phyloP scores from a whole-genome alignment of 805 yeast species.

The Lipomyces yamadae region DNA sequence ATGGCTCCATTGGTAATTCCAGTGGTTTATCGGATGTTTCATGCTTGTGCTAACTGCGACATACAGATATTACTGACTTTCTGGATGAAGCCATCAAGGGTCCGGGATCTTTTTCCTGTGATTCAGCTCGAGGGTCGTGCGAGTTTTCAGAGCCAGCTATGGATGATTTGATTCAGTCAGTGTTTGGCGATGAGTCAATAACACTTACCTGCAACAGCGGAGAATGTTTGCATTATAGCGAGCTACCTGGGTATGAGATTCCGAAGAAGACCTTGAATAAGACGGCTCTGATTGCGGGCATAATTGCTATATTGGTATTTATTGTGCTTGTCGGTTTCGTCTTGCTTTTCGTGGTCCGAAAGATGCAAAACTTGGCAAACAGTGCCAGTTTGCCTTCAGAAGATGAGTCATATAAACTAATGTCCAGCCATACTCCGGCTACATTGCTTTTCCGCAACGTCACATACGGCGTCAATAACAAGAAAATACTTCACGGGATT shows the following conservation, averaged over 20 bases:
- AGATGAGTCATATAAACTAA: slow-evolving; percentile 54
- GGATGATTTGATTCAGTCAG: slow-evolving; percentile 87
- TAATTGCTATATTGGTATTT: slow-evolving; percentile 25
- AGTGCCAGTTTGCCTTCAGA: slow-evolving; percentile 44
- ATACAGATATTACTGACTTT: slow-evolving; percentile 76
- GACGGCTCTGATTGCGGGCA: slow-evolving; percentile 22
- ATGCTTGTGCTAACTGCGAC: not conserved
- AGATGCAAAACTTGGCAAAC: slow-evolving; percentile 23
- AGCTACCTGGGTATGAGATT: slow-evolving; percentile 83
- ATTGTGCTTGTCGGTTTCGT: slow-evolving; percentile 39
- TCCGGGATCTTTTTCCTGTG: slow-evolving; percentile 91
- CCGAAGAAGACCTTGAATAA: slow-evolving; percentile 56
- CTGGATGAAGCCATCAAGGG: slow-evolving; percentile 86
- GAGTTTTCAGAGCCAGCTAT: slow-evolving; percentile 91
- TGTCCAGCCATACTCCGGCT: slow-evolving; percentile 65
- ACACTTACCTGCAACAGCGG: slow-evolving; percentile 80
- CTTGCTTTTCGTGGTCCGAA: slow-evolving; percentile 20
- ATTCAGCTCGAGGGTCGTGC: slow-evolving; percentile 64
- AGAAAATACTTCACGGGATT: slow-evolving; percentile 61
- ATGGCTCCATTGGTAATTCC: slow-evolving; percentile 67
- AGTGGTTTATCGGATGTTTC: not conserved
- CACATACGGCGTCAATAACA: slow-evolving; percentile 60
- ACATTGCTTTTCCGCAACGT: slow-evolving; percentile 76
- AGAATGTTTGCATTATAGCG: slow-evolving; percentile 90
- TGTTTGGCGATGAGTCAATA: slow-evolving; percentile 94